These are phyloP conservation scores for Sporothrix euskadiensis DNA, from an alignment of 2,329 filamentous ascomycete species.

Conservation along the genomic window DNA sequence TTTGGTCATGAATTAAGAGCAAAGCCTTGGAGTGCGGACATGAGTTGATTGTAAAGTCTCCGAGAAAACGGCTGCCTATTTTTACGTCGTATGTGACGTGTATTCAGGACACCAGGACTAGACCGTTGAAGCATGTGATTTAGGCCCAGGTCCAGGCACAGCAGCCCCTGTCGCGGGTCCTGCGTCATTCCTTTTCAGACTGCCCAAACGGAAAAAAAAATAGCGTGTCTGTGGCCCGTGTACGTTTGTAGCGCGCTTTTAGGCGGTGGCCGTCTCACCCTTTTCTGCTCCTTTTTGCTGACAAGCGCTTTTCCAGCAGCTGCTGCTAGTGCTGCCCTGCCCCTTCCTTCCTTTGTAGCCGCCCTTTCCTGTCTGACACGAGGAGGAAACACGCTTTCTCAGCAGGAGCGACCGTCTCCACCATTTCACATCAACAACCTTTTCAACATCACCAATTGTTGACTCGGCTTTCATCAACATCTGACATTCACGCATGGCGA, in stretches of 20 bases:
- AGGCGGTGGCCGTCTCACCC: conserved; percentile 7
- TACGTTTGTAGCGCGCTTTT: neutral
- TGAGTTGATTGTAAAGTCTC: neutral
- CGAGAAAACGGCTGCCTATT: conserved; percentile 2
- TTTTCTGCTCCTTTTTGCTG: neutral
- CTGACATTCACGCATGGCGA: neutral
- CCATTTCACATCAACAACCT: neutral
- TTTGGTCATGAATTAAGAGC: neutral
- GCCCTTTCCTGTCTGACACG: neutral
- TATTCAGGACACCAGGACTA: neutral
- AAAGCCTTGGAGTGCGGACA: neutral
- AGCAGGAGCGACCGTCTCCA: neutral
- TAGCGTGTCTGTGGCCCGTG: neutral
- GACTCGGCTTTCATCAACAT: neutral
- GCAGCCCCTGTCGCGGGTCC: neutral
- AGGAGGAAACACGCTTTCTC: neutral
- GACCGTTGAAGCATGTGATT: neutral
- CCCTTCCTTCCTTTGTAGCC: neutral
- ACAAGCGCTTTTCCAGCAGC: neutral
- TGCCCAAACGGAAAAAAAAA: neutral
- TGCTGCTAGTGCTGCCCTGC: neutral
- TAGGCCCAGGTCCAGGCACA: neutral
- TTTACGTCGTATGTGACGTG: neutral
- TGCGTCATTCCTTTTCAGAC: conserved; percentile 1
- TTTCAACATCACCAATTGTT: neutral